phyloP scores from a whole-genome alignment of 2,329 filamentous ascomycete genomes.

The Talaromyces sp. region DNA sequence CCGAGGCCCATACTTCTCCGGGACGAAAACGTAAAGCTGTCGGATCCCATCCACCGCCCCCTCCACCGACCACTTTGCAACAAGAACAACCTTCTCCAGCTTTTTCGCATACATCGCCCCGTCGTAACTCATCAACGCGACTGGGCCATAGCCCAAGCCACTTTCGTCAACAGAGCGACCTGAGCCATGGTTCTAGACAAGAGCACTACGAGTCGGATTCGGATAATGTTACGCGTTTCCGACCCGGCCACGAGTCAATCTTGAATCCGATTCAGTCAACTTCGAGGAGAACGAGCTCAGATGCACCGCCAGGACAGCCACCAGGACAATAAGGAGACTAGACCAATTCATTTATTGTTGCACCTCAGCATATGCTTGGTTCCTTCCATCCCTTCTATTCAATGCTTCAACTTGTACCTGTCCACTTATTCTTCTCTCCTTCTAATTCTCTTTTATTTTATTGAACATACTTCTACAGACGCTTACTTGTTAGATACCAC shows the following conservation, averaged over 20 bases:
- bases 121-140: neutral
- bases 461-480: neutral
- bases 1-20: slow-evolving; percentile 67
- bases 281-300: slow-evolving; percentile 4
- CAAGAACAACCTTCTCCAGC: slow-evolving; percentile 11
- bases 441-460: neutral
- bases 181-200: slow-evolving; percentile 11
- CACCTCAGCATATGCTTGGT: neutral
- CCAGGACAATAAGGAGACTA: neutral
- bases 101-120: neutral
- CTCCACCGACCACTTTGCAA: slow-evolving; percentile 45
- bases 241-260: slow-evolving; percentile 7
- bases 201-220: slow-evolving; percentile 13
- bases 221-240: slow-evolving; percentile 7
- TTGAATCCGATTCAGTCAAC: slow-evolving; percentile 2
- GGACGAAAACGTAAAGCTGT: slow-evolving; percentile 73
- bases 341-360: neutral
- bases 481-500: neutral
- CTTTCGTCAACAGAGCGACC: slow-evolving; percentile 16
- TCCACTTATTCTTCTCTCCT: neutral
- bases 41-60: slow-evolving; percentile 48
- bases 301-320: neutral
- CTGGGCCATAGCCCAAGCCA: slow-evolving; percentile 2
- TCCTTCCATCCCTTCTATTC: neutral
- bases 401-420: neutral